Base-by-base conservation (phyloP, 176 grass and related monocot species). In the Puya raimondii region DNA sequence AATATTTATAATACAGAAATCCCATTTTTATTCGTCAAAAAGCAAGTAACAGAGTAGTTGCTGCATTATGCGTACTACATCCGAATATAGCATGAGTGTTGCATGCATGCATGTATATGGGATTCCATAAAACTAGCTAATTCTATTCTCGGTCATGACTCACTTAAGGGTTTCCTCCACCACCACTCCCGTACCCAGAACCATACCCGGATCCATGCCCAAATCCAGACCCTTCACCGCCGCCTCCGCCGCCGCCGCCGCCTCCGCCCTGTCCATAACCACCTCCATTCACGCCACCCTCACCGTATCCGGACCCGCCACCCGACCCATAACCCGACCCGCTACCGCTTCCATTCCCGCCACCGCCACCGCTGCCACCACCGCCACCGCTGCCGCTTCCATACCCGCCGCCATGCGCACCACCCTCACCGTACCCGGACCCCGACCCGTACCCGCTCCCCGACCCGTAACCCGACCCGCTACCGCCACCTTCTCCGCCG, bases 391-490 rank as follows among this genome's bases (percentile, higher is more conserved):
- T 66, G 50, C 75, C 75, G 22, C 75, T 70, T 14, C 75, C 75
- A 64, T 70, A 78, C 2, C 52, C 75, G 25, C 52, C 66, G 59
- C 51, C 65, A 61, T 78, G 25, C 14, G 52, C 75, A 57, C 29
- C 52, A 23, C 75, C 75, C 65, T 68, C 75, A 63, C 75, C 75
- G 49, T 67, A 67, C 12, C 73, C 73, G 0, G 73, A 76, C 11
- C 73, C 73, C 11, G 76, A 72, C 23, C 77, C 68, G 70, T 71
- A 70, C 47, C 76, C 68, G 16, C 66, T 70, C 23, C 76, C 76
- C 16, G 69, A 61, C 1, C 76, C 76, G 15, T 67, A 79, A 70
- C 76, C 76, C 50, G 1, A 63, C 16, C 76, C 68, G 2, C 33
- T n/a, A 13, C 76, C 73, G 14, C 75, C 64, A 49, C 65, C 75